These are phyloP conservation scores for Penicillium sclerotigenum DNA, from an alignment of 2,329 filamentous ascomycete genomes.

Conservation along the genomic window DNA sequence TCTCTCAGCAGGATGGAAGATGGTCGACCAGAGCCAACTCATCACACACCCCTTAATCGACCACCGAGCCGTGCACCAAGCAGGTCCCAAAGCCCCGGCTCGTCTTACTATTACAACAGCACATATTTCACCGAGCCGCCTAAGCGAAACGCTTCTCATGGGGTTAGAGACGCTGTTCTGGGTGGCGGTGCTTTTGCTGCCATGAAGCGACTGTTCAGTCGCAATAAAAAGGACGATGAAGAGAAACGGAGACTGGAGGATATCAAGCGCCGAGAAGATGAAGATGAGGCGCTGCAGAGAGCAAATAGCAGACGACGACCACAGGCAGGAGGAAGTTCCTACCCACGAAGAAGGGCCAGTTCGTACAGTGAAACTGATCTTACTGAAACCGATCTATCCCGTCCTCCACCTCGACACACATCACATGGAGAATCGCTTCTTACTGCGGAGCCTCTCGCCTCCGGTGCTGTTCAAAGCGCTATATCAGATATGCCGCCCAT, in stretches of 20 bases:
- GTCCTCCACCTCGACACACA: conserved; percentile 23
- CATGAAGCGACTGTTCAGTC: conserved; percentile 57
- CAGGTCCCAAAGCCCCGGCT: conserved; percentile 34
- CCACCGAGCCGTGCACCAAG: conserved; percentile 34
- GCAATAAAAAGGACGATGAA: conserved; percentile 53
- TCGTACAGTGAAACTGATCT: conserved; percentile 39
- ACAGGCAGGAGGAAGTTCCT: conserved; percentile 62
- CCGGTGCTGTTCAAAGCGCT: conserved; percentile 30
- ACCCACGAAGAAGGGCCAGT: conserved; percentile 32
- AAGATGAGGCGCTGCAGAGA: conserved; percentile 53
- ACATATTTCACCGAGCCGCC: conserved; percentile 44
- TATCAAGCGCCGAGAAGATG: conserved; percentile 50
- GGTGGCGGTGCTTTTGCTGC: conserved; percentile 66
- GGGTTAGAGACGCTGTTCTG: conserved; percentile 59
- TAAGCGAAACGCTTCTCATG: conserved; percentile 46
- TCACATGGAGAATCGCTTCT: conserved; percentile 36
- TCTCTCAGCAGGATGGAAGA: conserved; percentile 50
- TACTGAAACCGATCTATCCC: conserved; percentile 36
- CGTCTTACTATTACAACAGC: conserved; percentile 40
- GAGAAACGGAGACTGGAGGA: conserved; percentile 60
- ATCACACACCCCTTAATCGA: conserved; percentile 32
- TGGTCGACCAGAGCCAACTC: conserved; percentile 48
- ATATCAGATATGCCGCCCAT: conserved; percentile 40
- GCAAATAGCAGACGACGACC: conserved; percentile 58
- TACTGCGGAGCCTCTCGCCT: conserved; percentile 30